Evolutionary conservation across 2,329 filamentous ascomycete species (phyloP).

Genomic region (Aspergillus calidoustus): DNA sequence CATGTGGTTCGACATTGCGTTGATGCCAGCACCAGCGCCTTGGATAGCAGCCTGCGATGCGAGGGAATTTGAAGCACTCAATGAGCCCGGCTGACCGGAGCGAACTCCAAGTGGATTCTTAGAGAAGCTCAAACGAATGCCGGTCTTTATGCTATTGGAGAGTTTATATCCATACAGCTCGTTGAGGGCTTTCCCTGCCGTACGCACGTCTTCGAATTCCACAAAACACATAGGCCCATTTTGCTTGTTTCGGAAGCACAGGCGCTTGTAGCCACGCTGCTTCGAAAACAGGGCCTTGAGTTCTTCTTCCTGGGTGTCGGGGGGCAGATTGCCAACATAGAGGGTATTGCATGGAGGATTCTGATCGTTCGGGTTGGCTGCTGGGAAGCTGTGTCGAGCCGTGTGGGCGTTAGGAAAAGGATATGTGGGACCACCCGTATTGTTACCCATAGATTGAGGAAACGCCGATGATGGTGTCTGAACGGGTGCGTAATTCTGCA

Average conservation of each 20-base stretch:
- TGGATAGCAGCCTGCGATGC: constrained; percentile 58
- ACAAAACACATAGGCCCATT: constrained; percentile 99
- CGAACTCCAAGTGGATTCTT: constrained; percentile 96
- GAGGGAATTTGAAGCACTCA: constrained; percentile 56
- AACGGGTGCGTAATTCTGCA: constrained; percentile 58
- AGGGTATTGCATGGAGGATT: constrained; percentile 98
- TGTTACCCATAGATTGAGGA: constrained; percentile 61
- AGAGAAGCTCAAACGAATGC: constrained; percentile 93
- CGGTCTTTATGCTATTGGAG: constrained; percentile 91
- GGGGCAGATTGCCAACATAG: constrained; percentile 94
- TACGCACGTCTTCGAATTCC: constrained; percentile 92
- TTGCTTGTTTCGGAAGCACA: constrained; percentile 92
- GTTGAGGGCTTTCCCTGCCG: constrained; percentile 86
- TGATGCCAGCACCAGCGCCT: constrained; percentile 63
- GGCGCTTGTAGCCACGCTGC: constrained; percentile 90
- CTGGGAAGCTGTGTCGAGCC: constrained; percentile 73
- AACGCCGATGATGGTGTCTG: constrained; percentile 60
- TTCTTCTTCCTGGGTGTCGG: constrained; percentile 93
- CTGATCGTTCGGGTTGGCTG: constrained; percentile 91
- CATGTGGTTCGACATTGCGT: constrained; percentile 60
- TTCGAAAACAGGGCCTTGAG: constrained; percentile 92
- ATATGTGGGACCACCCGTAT: constrained; percentile 56
- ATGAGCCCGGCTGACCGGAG: constrained; percentile 67
- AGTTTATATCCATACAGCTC: constrained; percentile 86
- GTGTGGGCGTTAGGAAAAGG: constrained; percentile 62